Evolutionary conservation across 2,329 filamentous ascomycete genomes (phyloP).

Genomic region (Fusarium nelsonii): DNA sequence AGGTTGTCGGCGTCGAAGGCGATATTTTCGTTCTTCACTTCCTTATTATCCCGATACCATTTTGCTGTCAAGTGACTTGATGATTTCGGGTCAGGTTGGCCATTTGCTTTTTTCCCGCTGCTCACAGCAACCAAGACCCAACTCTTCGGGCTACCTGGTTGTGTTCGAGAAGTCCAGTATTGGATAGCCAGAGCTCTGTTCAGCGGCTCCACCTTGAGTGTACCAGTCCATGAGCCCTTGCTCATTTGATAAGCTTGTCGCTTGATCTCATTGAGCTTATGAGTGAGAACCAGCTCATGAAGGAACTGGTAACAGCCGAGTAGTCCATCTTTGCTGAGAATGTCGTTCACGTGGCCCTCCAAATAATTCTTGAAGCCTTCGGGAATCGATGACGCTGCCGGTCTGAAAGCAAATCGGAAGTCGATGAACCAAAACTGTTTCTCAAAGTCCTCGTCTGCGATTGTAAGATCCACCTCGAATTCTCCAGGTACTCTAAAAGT

Average conservation of each 20-base stretch:
- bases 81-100: constrained; percentile 55
- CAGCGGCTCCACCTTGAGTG: constrained; percentile 80
- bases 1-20: constrained; percentile 74
- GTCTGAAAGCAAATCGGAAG: constrained; percentile 84
- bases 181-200: constrained; percentile 88
- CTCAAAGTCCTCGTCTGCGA: constrained; percentile 84
- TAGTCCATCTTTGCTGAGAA: constrained; percentile 77
- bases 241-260: constrained; percentile 80
- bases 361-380: constrained; percentile 74
- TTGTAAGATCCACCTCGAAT: constrained; percentile 93
- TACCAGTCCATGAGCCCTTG: constrained; percentile 80
- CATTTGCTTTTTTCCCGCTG: constrained; percentile 68
- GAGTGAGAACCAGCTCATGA: constrained; percentile 88
- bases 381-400: constrained; percentile 71
- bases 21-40: constrained; percentile 77
- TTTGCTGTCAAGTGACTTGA: constrained; percentile 72
- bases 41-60: constrained; percentile 88
- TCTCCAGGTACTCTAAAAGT: constrained; percentile 87
- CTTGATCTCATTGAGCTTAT: constrained; percentile 87
- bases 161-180: constrained; percentile 80
- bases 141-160: constrained; percentile 74
- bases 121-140: constrained; percentile 91
- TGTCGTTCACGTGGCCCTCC: constrained; percentile 78
- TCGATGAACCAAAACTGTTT: constrained; percentile 96
- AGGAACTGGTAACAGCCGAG: constrained; percentile 85